Conservation (phyloP, 2,329 filamentous ascomycete species). For the Huntiella bhutanensis region DNA sequence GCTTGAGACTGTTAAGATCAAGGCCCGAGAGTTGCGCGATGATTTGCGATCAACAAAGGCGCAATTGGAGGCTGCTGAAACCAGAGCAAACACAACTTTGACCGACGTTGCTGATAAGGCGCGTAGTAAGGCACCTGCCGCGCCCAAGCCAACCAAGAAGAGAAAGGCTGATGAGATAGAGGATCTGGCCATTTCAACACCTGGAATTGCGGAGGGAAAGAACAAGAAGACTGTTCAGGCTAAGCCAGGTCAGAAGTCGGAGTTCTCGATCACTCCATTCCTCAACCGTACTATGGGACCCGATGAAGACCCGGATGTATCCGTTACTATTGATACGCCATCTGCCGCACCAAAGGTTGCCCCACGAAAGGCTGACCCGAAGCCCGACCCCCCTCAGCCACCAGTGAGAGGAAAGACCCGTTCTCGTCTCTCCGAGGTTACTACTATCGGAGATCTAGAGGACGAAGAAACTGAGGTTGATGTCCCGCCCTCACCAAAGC, state of each 20-base stretch:
- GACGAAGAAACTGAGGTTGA: neutral
- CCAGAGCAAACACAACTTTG: slow-evolving; percentile 4
- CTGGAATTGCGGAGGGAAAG: slow-evolving; percentile 23
- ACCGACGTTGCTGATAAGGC: slow-evolving; percentile 14
- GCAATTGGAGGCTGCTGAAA: slow-evolving; percentile 22
- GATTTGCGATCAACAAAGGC: slow-evolving; percentile 23
- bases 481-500: neutral
- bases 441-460: slow-evolving; percentile 1
- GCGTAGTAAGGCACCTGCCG: slow-evolving; percentile 17
- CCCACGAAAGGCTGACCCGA: neutral
- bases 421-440: slow-evolving; percentile 9
- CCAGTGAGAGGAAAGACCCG: slow-evolving; percentile 5
- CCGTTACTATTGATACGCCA: slow-evolving; percentile 3
- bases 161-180: slow-evolving; percentile 27
- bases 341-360: neutral
- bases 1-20: slow-evolving; percentile 48
- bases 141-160: slow-evolving; percentile 24
- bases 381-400: slow-evolving; percentile 5
- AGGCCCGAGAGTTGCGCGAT: slow-evolving; percentile 44
- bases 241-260: slow-evolving; percentile 62
- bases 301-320: slow-evolving; percentile 18
- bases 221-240: slow-evolving; percentile 40
- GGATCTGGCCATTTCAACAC: slow-evolving; percentile 29
- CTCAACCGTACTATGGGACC: slow-evolving; percentile 50
- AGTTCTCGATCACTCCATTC: slow-evolving; percentile 87